Percentiles rank a stretch among this genome's conserved stretches.
These are phyloP conservation scores for Aspergillus olivimuriae DNA, from an alignment of 495 filamentous ascomycete genomes.

Conservation along the genomic window DNA sequence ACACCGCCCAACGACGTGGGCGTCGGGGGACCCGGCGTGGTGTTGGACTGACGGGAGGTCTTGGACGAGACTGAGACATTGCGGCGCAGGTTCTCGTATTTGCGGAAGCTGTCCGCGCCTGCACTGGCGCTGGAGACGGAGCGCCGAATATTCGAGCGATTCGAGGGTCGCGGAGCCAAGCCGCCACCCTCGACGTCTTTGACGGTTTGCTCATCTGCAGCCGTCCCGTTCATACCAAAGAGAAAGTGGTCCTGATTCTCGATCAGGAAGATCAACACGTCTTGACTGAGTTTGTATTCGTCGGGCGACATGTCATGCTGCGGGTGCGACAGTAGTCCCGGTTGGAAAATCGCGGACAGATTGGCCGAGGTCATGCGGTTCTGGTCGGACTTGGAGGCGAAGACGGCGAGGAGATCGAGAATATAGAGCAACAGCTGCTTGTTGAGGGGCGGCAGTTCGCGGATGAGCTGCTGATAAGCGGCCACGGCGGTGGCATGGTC, in stretches of 20 bases:
- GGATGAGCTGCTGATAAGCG: conserved; percentile 84
- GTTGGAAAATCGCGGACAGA: conserved; percentile 96
- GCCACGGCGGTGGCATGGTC: conserved; percentile 69
- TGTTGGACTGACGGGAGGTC: conserved; percentile 66
- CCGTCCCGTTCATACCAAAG: conserved; percentile 91
- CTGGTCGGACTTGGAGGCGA: conserved; percentile 92
- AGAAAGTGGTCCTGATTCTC: conserved; percentile 90
- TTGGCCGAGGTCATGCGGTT: conserved; percentile 97
- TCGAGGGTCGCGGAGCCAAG: conserved; percentile 47
- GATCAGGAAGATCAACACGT: conserved; percentile 95
- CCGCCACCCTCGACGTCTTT: conserved; percentile 72
- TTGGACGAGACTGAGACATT: conserved; percentile 75
- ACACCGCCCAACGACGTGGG: conserved; percentile 51
- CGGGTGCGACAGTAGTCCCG: conserved; percentile 90
- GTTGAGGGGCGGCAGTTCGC: conserved; percentile 87
- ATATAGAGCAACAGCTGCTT: conserved; percentile 95
- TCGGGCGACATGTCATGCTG: conserved; percentile 89
- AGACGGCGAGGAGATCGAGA: conserved; percentile 94
- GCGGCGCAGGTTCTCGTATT: conserved; percentile 62
- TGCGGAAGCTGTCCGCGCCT: conserved; percentile 77
- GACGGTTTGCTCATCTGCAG: conserved; percentile 78
- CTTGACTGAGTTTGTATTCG: conserved; percentile 92
- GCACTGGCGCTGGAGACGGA: conserved; percentile 83
- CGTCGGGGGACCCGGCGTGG: conserved; percentile 62
- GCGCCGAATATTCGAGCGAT: conserved; percentile 56